Evolutionary conservation across 2,329 filamentous ascomycete genomes (phyloP).

Genomic region (Fusarium chuoi): DNA sequence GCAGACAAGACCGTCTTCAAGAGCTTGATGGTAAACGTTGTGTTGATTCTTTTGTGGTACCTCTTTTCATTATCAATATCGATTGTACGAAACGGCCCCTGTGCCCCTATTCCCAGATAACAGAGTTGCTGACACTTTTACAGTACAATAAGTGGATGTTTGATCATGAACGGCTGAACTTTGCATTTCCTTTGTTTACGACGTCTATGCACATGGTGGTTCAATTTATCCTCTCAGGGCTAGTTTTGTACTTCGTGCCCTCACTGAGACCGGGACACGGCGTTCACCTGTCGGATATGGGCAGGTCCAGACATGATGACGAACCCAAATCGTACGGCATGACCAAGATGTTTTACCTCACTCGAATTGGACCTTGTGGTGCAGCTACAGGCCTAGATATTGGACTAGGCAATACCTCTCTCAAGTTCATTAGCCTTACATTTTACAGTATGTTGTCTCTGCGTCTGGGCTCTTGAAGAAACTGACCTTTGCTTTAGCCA

Average conservation of each 20-base stretch:
- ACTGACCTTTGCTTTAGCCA: slow-evolving; percentile 62
- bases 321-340: slow-evolving; percentile 72
- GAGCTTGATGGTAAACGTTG: slow-evolving; percentile 76
- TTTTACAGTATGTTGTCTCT: slow-evolving; percentile 79
- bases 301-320: slow-evolving; percentile 61
- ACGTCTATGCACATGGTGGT: slow-evolving; percentile 96
- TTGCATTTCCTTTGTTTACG: slow-evolving; percentile 94
- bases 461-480: neutral
- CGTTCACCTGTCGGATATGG: slow-evolving; percentile 57
- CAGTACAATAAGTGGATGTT: slow-evolving; percentile 99
- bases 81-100: slow-evolving; percentile 68
- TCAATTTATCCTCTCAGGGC: slow-evolving; percentile 82
- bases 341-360: slow-evolving; percentile 91
- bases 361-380: slow-evolving; percentile 90
- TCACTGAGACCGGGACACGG: slow-evolving; percentile 75
- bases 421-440: slow-evolving; percentile 95
- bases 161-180: slow-evolving; percentile 83
- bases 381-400: slow-evolving; percentile 94
- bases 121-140: slow-evolving; percentile 31
- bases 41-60: slow-evolving; percentile 88
- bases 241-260: slow-evolving; percentile 85
- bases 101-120: neutral
- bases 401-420: slow-evolving; percentile 91
- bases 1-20: slow-evolving; percentile 79
- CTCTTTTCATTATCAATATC: slow-evolving; percentile 94